Evolutionary conservation across 2,329 filamentous ascomycete species (phyloP).

Genomic region (Epichloe gansuensis): DNA sequence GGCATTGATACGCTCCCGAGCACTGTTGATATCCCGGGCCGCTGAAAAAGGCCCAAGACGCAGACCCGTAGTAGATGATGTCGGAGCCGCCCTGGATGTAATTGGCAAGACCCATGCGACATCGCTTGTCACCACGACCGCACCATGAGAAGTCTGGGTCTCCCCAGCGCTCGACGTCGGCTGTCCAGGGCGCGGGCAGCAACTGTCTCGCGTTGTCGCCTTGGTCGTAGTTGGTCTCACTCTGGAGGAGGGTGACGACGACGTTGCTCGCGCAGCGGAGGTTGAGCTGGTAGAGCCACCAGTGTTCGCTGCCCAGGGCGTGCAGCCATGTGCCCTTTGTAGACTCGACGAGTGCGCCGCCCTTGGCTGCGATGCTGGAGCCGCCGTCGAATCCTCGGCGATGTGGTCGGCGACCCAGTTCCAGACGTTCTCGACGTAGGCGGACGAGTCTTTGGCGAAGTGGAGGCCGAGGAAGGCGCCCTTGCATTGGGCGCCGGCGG

Average conservation of each 20-base stretch:
- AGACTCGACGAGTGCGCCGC: conserved; percentile 34
- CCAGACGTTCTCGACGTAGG: conserved; percentile 19
- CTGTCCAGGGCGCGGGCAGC: conserved; percentile 26
- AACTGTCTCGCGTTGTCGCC: conserved; percentile 22
- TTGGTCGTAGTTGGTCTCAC: conserved; percentile 35
- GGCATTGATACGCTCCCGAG: conserved; percentile 8
- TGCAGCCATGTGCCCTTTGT: conserved; percentile 38
- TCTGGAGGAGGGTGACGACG: conserved; percentile 37
- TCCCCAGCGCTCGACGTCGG: conserved; percentile 24
- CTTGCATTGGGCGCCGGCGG: conserved; percentile 26
- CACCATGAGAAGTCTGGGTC: conserved; percentile 33
- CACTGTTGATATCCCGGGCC: conserved; percentile 26
- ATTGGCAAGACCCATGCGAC: conserved; percentile 31
- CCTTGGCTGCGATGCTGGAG: conserved; percentile 33
- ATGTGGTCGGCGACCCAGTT: conserved; percentile 36
- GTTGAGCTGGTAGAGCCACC: conserved; percentile 46
- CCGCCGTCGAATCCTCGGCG: conserved; percentile 29
- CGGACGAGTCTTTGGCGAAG: conserved; percentile 22
- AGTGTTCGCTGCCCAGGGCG: conserved; percentile 39
- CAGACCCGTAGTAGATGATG: conserved; percentile 30
- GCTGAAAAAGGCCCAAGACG: conserved; percentile 31
- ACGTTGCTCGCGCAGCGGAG: conserved; percentile 37
- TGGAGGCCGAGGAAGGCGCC: conserved; percentile 38
- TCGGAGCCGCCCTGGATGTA: conserved; percentile 29
- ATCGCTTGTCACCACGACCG: conserved; percentile 21